Evolutionary conservation across 1,139 yeast species (phyloP).

Genomic region (Komagataea norvegica): DNA sequence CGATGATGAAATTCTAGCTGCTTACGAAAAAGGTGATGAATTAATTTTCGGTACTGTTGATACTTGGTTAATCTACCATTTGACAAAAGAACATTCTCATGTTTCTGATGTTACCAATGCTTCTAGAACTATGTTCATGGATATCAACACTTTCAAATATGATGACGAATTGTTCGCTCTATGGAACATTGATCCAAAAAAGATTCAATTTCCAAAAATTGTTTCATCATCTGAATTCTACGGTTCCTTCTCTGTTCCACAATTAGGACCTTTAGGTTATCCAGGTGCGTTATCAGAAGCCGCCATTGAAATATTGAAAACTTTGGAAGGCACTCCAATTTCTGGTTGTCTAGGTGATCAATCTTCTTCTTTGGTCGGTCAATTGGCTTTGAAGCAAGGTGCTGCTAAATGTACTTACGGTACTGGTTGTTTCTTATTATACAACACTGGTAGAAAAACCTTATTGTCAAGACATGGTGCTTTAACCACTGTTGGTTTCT

Average conservation of each 20-base stretch:
- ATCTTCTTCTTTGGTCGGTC: conserved; percentile 91
- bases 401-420: conserved; percentile 97
- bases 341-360: conserved; percentile 95
- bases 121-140: conserved; percentile 86
- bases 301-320: conserved; percentile 34
- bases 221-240: conserved; percentile 76
- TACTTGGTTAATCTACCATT: conserved; percentile 86
- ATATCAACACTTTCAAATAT: conserved; percentile 69
- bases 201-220: conserved; percentile 71
- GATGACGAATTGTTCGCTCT: conserved; percentile 72
- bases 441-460: conserved; percentile 73
- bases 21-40: conserved; percentile 67
- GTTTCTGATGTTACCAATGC: conserved; percentile 92
- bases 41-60: conserved; percentile 93
- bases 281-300: conserved; percentile 48
- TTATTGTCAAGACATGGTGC: conserved; percentile 74
- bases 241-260: conserved; percentile 66
- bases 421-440: conserved; percentile 88
- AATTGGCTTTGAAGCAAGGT: conserved; percentile 77
- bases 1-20: conserved; percentile 59
- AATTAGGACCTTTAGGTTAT: conserved; percentile 45
- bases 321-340: conserved; percentile 58
- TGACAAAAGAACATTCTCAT: conserved; percentile 67
- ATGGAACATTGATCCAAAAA: conserved; percentile 72
- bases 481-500: conserved; percentile 83